Evolutionary conservation across 768 basidiomycete genomes (phyloP).

Genomic region (Ramaria rubella): DNA sequence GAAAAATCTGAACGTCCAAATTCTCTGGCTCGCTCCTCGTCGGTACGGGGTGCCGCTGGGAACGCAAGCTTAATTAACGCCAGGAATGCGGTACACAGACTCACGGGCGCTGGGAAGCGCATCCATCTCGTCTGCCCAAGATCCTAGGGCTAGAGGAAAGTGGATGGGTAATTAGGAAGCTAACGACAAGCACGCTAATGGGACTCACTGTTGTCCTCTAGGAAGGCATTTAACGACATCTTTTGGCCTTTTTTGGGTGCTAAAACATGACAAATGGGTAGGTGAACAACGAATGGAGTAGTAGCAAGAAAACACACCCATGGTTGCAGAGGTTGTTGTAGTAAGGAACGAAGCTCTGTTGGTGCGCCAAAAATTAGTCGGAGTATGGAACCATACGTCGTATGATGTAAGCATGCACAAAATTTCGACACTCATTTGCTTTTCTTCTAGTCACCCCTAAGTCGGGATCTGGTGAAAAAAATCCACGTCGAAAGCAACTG

Average conservation of each 20-base stretch:
- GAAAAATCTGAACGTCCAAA: constrained; percentile 6
- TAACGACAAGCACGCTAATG: constrained; percentile 2
- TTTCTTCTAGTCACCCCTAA: too few relatives aligned
- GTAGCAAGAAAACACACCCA: background rate
- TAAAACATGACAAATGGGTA: too few relatives aligned
- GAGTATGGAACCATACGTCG: constrained; percentile 2
- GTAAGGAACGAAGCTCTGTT: background rate
- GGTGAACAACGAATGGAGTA: background rate
- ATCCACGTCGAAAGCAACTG: too few relatives aligned
- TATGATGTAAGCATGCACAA: constrained; percentile 2
- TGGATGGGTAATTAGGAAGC: constrained; percentile 11
- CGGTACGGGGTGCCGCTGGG: constrained; percentile 61
- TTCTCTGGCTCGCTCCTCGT: constrained; percentile 48
- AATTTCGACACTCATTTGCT: too few relatives aligned
- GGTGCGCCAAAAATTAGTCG: constrained; percentile 6
- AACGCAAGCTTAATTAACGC: constrained; percentile 13
- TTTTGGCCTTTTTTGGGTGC: constrained; percentile 92
- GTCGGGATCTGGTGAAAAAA: too few relatives aligned
- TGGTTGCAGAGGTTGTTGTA: constrained; percentile 4
- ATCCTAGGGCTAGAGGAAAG: constrained; percentile 60
- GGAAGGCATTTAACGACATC: constrained; percentile 88
- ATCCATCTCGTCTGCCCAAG: constrained; percentile 99
- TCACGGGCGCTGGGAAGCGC: constrained; percentile 86
- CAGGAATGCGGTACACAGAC: constrained; percentile 25
- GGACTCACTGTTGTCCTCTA: constrained; percentile 74